Conservation (phyloP, 495 filamentous ascomycete genomes). For the Penicillium simplicissimum region DNA sequence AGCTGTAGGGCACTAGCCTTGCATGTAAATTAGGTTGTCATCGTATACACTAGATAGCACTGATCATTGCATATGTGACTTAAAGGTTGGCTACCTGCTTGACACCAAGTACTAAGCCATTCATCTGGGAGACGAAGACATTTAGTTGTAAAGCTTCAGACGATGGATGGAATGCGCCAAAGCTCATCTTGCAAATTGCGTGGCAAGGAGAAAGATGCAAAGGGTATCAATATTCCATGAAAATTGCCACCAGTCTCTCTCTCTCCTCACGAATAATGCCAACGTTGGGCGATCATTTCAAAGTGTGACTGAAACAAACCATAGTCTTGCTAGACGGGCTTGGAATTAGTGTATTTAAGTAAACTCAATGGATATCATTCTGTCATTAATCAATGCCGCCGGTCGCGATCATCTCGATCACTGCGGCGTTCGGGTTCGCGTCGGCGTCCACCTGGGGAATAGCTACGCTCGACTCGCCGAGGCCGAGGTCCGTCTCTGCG, state of each 20-base stretch:
- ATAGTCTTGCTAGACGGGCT: no score
- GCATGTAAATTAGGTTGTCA: constrained; percentile 27
- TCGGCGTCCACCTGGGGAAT: constrained; percentile 34
- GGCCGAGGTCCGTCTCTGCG: constrained; percentile 26
- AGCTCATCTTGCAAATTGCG: no score
- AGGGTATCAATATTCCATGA: no score
- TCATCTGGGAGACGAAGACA: background rate
- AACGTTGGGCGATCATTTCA: no score
- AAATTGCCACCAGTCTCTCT: no score
- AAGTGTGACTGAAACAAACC: no score
- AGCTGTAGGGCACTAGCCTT: constrained; percentile 33
- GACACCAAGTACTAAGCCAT: background rate
- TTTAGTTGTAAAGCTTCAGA: no score
- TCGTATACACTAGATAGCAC: constrained; percentile 21
- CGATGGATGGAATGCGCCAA: no score
- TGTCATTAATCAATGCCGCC: constrained; percentile 22
- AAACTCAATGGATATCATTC: background rate
- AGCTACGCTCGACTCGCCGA: constrained; percentile 29
- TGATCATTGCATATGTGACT: background rate
- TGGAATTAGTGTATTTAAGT: background rate
- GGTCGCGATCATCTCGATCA: constrained; percentile 30
- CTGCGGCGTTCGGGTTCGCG: constrained; percentile 26
- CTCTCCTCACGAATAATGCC: no score
- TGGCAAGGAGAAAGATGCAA: no score
- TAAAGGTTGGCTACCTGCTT: background rate